A percentile compares a stretch with the other conserved stretches of the same genome.
These are phyloP conservation scores for Didymella pomorum DNA, from an alignment of 2,329 filamentous ascomycete species.

Conservation along the genomic window DNA sequence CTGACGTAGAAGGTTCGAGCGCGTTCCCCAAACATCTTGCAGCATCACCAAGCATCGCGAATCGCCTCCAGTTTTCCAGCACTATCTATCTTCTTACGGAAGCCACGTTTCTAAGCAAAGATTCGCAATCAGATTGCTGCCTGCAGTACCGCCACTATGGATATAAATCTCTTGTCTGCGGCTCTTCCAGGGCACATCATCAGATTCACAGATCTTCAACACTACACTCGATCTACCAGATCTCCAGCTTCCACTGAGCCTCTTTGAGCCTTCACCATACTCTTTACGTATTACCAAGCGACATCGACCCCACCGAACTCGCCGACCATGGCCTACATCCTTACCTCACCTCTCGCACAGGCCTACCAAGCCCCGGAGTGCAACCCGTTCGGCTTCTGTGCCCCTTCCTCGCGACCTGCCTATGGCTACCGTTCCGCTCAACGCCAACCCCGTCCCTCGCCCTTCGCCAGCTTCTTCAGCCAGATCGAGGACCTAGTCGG, in stretches of 20 bases:
- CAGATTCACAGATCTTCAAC: constrained; percentile 30
- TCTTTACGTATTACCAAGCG: constrained; percentile 9
- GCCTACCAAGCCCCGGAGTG: constrained; percentile 41
- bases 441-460: constrained; percentile 26
- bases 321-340: constrained; percentile 45
- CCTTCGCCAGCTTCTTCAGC: constrained; percentile 44
- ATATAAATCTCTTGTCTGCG: constrained; percentile 41
- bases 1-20: constrained; percentile 31
- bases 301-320: constrained; percentile 9
- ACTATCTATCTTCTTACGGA: constrained; percentile 37
- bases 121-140: constrained; percentile 38
- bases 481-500: constrained; percentile 45
- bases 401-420: constrained; percentile 29
- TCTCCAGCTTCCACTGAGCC: constrained; percentile 30
- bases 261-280: constrained; percentile 20
- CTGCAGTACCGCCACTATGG: constrained; percentile 35
- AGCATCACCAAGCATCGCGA: constrained; percentile 37
- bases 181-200: constrained; percentile 34
- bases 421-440: constrained; percentile 29
- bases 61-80: constrained; percentile 36
- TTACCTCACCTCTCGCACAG: constrained; percentile 45
- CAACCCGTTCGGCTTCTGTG: constrained; percentile 40
- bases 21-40: constrained; percentile 34
- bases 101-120: constrained; percentile 39
- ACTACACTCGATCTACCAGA: constrained; percentile 33